A percentile compares a stretch with the other conserved stretches of the same genome.
Evolutionary conservation across 2,329 filamentous ascomycete genomes (phyloP).

Genomic region (Tolypocladium tropicale): DNA sequence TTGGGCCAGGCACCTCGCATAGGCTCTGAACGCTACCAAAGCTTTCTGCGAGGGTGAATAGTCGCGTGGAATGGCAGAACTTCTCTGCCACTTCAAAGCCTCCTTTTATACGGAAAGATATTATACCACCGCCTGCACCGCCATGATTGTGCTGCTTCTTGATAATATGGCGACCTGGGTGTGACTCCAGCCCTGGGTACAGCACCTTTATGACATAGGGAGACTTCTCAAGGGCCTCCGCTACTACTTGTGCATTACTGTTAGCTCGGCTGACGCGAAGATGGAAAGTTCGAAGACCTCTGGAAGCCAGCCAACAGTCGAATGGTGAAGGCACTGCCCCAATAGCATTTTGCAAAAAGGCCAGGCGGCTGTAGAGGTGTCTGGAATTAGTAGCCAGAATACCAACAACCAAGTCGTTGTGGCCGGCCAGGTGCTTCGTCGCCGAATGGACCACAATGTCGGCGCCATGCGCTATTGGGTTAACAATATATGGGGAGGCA

Average conservation of each 20-base stretch:
- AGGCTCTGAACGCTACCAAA: not conserved
- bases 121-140: not conserved
- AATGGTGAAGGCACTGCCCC: not conserved
- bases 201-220: not conserved
- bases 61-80: not conserved
- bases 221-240: not conserved
- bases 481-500: not conserved
- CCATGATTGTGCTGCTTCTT: not conserved
- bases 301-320: not conserved
- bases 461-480: not conserved
- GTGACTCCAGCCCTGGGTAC: not conserved
- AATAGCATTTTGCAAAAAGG: not conserved
- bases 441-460: not conserved
- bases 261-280: not conserved
- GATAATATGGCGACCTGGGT: not conserved
- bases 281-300: not conserved
- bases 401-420: not conserved
- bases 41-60: not conserved
- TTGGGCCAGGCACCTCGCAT: not conserved
- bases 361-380: not conserved
- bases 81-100: not conserved
- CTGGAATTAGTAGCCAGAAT: not conserved
- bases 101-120: not conserved
- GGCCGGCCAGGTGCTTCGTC: not conserved
- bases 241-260: not conserved